Conservation (phyloP, 495 filamentous ascomycete species). For the Apodospora peruviana region DNA sequence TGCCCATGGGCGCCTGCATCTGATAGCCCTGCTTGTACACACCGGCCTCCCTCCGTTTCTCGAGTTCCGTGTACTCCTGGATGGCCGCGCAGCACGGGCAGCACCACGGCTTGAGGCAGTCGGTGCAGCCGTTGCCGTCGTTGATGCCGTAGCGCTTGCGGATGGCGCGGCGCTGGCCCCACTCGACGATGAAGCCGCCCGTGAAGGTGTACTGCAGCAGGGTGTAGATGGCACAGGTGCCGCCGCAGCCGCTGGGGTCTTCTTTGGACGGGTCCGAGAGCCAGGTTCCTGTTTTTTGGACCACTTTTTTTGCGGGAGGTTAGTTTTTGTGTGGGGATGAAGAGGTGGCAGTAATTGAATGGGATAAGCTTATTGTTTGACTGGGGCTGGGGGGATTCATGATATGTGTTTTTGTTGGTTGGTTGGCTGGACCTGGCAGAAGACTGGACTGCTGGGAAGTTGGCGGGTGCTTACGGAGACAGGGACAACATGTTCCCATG, state of each 20-base stretch:
- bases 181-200: slow-evolving; percentile 15
- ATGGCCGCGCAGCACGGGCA: slow-evolving; percentile 46
- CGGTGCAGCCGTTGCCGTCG: slow-evolving; percentile 44
- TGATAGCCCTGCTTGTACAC: slow-evolving; percentile 23
- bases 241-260: neutral
- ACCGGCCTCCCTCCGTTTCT: slow-evolving; percentile 19
- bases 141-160: slow-evolving; percentile 46
- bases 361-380: neutral
- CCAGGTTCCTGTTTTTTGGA: neutral
- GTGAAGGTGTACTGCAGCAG: neutral
- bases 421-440: too few species aligned
- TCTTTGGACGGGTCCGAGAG: neutral
- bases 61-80: slow-evolving; percentile 33
- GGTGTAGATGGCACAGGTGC: neutral
- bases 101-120: slow-evolving; percentile 31
- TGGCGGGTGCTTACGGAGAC: too few species aligned
- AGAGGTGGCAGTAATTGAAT: neutral
- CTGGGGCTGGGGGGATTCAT: slow-evolving; percentile 7
- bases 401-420: too few species aligned
- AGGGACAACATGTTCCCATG: slow-evolving; percentile 45
- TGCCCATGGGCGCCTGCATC: slow-evolving; percentile 10
- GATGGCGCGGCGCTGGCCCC: slow-evolving; percentile 50
- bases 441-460: too few species aligned
- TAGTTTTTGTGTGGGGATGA: neutral
- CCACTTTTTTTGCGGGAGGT: neutral